Conservation (phyloP, 2,329 filamentous ascomycete genomes). For the Pezicula carpinea region DNA sequence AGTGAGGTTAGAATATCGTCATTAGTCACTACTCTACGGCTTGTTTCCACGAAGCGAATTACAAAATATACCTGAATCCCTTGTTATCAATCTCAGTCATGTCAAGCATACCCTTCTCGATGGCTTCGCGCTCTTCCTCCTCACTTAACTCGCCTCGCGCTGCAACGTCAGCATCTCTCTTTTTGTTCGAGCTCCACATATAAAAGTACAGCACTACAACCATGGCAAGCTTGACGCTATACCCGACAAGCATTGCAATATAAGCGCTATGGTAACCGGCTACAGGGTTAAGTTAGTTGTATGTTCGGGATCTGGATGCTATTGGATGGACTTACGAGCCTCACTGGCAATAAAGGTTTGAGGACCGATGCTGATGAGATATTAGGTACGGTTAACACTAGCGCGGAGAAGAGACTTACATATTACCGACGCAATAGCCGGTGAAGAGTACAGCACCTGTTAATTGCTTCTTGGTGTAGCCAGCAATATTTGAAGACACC, state of each 20-base stretch:
- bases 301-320: background rate
- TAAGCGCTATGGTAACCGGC: slow-evolving; percentile 28
- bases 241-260: slow-evolving; percentile 47
- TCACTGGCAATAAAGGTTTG: slow-evolving; percentile 25
- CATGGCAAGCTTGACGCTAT: slow-evolving; percentile 45
- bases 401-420: slow-evolving; percentile 18
- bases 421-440: slow-evolving; percentile 50
- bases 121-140: slow-evolving; percentile 43
- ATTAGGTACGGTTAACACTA: background rate
- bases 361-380: slow-evolving; percentile 33
- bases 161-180: slow-evolving; percentile 42
- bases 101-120: slow-evolving; percentile 51
- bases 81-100: slow-evolving; percentile 51
- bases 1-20: too few species aligned
- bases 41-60: background rate
- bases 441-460: slow-evolving; percentile 46
- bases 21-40: too few species aligned
- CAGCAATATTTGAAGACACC: slow-evolving; percentile 47
- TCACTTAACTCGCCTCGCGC: slow-evolving; percentile 20
- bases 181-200: slow-evolving; percentile 50
- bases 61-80: slow-evolving; percentile 48
- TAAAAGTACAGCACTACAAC: slow-evolving; percentile 49
- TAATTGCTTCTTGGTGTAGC: slow-evolving; percentile 51
- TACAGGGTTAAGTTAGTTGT: slow-evolving; percentile 13
- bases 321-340: slow-evolving; percentile 17